Conservation (phyloP, 768 basidiomycete species). For the Suillus discolor region DNA sequence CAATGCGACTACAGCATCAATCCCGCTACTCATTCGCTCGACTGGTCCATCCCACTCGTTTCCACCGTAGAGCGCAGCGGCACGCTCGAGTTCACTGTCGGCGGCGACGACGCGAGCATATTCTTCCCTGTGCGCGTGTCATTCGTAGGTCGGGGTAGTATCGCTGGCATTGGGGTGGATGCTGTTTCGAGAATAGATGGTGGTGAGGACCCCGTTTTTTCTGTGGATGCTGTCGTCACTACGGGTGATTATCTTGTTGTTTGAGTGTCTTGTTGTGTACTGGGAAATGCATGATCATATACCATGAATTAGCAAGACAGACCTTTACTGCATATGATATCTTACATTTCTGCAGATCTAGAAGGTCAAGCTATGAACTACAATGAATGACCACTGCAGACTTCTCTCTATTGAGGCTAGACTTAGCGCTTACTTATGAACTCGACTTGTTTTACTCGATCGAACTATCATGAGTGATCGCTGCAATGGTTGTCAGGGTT, state of each 20-base stretch:
- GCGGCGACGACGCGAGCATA: conserved; percentile 76
- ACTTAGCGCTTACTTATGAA: neutral
- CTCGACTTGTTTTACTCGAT: neutral
- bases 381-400: neutral
- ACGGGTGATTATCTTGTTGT: conserved; percentile 62
- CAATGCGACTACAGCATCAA: conserved; percentile 82
- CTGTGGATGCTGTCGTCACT: conserved; percentile 56
- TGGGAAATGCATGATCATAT: neutral
- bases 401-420: neutral
- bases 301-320: neutral
- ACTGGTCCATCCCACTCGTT: conserved; percentile 81
- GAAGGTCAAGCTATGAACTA: neutral
- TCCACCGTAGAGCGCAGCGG: conserved; percentile 69
- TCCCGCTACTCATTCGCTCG: conserved; percentile 74
- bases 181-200: conserved; percentile 55
- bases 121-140: conserved; percentile 93
- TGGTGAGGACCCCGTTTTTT: conserved; percentile 52
- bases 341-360: neutral
- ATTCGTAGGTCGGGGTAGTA: conserved; percentile 80
- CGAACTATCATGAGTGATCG: too few relatives aligned
- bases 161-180: conserved; percentile 74
- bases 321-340: neutral
- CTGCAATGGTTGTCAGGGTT: neutral
- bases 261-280: conserved; percentile 16
- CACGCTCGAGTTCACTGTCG: conserved; percentile 88